A percentile compares a stretch with the other conserved stretches of the same genome.
These are phyloP conservation scores for Oryza nivara DNA, from an alignment of 176 grass and related monocot species.

Conservation along the genomic window DNA sequence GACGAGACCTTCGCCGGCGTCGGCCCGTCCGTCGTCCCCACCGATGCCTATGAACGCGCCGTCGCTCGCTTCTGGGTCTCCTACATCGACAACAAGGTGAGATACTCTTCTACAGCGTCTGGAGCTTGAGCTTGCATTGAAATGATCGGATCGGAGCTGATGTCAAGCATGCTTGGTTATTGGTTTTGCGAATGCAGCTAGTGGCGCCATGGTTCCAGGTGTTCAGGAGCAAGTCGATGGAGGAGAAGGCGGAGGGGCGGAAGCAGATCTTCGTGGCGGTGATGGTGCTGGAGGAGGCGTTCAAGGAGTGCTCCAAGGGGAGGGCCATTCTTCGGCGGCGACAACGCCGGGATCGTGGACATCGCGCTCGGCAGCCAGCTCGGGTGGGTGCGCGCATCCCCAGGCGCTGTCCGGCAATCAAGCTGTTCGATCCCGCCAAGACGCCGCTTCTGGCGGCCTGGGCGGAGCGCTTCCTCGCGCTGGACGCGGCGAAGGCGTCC, in stretches of 20 bases:
- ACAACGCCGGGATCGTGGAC: constrained; percentile 44
- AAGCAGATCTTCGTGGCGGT: background rate
- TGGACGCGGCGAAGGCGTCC: constrained; percentile 32
- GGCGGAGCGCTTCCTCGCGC: constrained; percentile 25
- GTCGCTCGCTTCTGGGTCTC: constrained; percentile 62
- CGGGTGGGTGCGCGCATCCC: background rate
- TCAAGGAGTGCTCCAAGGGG: constrained; percentile 42
- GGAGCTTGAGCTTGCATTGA: background rate
- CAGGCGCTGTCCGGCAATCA: constrained; percentile 8
- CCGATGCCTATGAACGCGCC: constrained; percentile 45
- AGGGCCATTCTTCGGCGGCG: constrained; percentile 59
- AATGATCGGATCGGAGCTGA: background rate
- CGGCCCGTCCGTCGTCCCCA: constrained; percentile 47
- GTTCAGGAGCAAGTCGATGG: constrained; percentile 22
- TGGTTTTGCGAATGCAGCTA: constrained; percentile 30
- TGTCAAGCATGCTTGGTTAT: background rate
- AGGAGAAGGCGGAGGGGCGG: constrained; percentile 37
- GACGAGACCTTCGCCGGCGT: constrained; percentile 46
- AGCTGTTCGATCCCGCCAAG: constrained; percentile 29
- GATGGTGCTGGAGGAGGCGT: constrained; percentile 29
- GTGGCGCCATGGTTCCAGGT: background rate
- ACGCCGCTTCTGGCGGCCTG: constrained; percentile 37
- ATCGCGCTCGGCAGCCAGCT: constrained; percentile 33
- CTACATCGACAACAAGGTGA: constrained; percentile 70
- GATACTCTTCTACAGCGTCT: background rate